A percentile compares a stretch with the other conserved stretches of the same genome.
These are phyloP conservation scores for Ceratobasidium papillatum DNA, from an alignment of 1,284 basidiomycete genomes.

Conservation along the genomic window DNA sequence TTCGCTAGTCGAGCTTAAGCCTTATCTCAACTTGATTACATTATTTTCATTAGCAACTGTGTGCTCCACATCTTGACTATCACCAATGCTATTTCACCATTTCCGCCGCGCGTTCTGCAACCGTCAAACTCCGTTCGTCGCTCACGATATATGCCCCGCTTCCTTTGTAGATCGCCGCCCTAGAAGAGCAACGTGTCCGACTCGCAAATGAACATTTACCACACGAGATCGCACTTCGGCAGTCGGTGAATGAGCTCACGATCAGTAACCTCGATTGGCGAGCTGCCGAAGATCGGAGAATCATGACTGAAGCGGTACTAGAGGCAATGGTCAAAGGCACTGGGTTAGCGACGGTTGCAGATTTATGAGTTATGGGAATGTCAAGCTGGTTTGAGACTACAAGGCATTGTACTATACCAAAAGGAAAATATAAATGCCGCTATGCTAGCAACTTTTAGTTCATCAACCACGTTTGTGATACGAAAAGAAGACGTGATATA, in stretches of 20 bases:
- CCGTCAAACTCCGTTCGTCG: not conserved
- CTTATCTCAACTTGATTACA: not conserved
- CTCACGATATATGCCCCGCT: not conserved
- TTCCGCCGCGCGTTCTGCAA: not conserved
- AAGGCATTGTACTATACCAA: not conserved
- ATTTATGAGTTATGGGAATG: not conserved
- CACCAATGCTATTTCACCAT: not conserved
- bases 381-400: not conserved
- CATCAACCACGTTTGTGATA: not conserved
- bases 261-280: slow-evolving; percentile 22
- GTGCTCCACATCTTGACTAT: not conserved
- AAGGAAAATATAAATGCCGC: not conserved
- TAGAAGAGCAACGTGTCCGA: slow-evolving; percentile 22
- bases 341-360: not conserved
- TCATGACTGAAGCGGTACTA: slow-evolving; percentile 28
- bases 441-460: not conserved
- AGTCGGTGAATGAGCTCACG: slow-evolving; percentile 26
- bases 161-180: slow-evolving; percentile 16
- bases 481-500: not conserved
- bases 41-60: not conserved
- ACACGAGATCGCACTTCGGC: slow-evolving; percentile 21
- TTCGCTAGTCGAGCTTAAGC: not conserved
- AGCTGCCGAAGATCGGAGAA: slow-evolving; percentile 26
- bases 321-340: slow-evolving; percentile 26
- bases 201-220: slow-evolving; percentile 33